Percentiles rank a stretch among this genome's conserved stretches.
phyloP scores from a whole-genome alignment of 164 flowering plant species.

The Pachysandra terminalis region DNA sequence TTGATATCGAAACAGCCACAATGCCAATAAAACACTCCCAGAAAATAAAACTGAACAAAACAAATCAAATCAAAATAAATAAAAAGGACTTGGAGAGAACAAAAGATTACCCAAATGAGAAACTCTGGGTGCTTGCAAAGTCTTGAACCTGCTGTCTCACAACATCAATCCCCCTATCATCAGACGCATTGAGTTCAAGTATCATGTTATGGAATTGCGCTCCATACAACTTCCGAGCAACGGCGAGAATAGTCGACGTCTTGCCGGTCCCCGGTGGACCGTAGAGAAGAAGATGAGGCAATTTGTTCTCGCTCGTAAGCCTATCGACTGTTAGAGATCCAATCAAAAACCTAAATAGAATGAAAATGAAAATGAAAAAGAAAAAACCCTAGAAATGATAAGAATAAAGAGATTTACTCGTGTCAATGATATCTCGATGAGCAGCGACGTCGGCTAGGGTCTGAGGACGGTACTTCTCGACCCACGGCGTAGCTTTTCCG shows the following conservation, averaged over 20 bases:
- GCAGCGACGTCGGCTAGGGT: constrained; percentile 97
- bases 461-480: constrained; percentile 96
- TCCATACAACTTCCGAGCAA: constrained; percentile 91
- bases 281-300: constrained; percentile 88
- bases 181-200: constrained; percentile 93
- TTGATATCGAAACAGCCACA: no score
- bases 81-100: not conserved
- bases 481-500: constrained; percentile 76
- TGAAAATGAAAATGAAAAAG: not conserved
- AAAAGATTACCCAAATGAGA: constrained; percentile 76
- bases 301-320: constrained; percentile 81
- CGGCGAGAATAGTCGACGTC: constrained; percentile 92
- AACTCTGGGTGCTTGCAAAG: constrained; percentile 98
- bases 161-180: constrained; percentile 90
- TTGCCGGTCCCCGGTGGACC: constrained; percentile 99
- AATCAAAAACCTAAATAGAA: constrained; percentile 9
- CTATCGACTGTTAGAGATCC: constrained; percentile 42
- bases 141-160: constrained; percentile 96
- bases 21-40: no score
- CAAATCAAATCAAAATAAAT: not conserved
- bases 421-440: constrained; percentile 91
- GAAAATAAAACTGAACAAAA: no score
- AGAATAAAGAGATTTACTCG: constrained; percentile 42
- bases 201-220: constrained; percentile 79
- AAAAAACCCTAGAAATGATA: constrained; percentile 16